A percentile compares a stretch with the other conserved stretches of the same genome.
Evolutionary conservation across 23 red algal genomes (phyloP).

Genomic region (Gracilariopsis chorda): DNA sequence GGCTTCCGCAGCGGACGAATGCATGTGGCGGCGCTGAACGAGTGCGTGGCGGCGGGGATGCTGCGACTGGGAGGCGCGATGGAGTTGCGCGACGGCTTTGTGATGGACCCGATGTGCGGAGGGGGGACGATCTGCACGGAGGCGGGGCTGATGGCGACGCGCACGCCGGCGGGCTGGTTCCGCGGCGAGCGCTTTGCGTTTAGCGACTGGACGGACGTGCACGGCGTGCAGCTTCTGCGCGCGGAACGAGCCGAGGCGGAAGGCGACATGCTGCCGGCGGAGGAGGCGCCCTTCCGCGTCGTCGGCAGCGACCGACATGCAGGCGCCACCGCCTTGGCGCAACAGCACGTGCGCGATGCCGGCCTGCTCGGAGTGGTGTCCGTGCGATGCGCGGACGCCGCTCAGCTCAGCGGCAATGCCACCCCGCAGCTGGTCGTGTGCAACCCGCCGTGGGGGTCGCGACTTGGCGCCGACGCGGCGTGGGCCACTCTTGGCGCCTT

Average conservation of each 20-base stretch:
- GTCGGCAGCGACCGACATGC: conserved; percentile 30
- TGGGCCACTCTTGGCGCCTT: conserved; percentile 43
- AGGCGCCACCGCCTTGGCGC: neutral
- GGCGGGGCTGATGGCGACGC: conserved; percentile 16
- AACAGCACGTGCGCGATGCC: neutral
- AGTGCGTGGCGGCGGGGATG: conserved; percentile 59
- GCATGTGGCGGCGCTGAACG: conserved; percentile 36
- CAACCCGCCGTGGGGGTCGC: conserved; percentile 59
- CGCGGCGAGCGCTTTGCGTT: neutral
- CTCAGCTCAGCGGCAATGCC: neutral
- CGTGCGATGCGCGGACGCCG: neutral
- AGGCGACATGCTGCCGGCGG: too few relatives aligned
- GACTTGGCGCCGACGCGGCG: conserved; percentile 20
- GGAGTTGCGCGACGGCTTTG: neutral
- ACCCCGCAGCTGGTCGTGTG: neutral
- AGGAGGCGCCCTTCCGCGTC: neutral
- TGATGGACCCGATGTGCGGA: conserved; percentile 75
- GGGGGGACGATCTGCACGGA: conserved; percentile 56
- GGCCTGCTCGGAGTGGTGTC: neutral
- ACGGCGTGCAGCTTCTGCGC: too few relatives aligned
- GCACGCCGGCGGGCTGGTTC: conserved; percentile 29
- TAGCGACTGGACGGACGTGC: neutral
- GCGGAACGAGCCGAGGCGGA: neutral
- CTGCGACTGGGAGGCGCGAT: neutral
- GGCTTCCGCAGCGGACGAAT: conserved; percentile 14